Conservation (phyloP, 371 early-diverging fungal genomes). For the Nematocida sp. region DNA sequence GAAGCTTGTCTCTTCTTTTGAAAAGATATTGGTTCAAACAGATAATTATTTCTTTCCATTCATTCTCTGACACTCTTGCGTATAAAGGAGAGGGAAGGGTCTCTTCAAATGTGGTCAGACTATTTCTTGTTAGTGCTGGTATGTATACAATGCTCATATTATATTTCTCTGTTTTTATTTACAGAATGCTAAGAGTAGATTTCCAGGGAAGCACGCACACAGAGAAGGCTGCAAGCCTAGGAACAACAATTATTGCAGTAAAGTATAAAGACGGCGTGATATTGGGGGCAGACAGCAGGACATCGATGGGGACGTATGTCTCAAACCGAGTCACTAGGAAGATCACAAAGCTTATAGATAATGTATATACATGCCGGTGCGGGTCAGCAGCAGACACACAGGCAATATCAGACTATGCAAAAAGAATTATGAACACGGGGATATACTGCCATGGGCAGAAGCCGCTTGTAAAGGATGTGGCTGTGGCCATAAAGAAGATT, state of each 20-base stretch:
- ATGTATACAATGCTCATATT: conserved; percentile 51
- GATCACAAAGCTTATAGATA: conserved; percentile 87
- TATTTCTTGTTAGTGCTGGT: conserved; percentile 5
- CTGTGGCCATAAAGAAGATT: conserved; percentile 82
- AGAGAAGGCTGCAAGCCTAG: conserved; percentile 62
- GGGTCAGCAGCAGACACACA: conserved; percentile 98
- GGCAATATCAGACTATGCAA: conserved; percentile 88
- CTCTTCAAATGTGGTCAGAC: conserved; percentile 26
- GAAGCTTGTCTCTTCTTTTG: background rate
- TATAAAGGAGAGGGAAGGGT: conserved; percentile 33
- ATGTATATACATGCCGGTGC: conserved; percentile 90
- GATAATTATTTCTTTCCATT: conserved; percentile 17
- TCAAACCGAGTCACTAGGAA: conserved; percentile 88
- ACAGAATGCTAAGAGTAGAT: conserved; percentile 28
- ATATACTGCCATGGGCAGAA: conserved; percentile 74
- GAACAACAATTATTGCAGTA: conserved; percentile 97
- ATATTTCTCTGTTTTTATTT: conserved; percentile 48
- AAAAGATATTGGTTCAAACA: conserved; percentile 9
- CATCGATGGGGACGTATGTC: conserved; percentile 90
- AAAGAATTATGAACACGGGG: conserved; percentile 74
- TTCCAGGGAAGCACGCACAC: background rate
- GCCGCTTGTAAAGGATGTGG: conserved; percentile 81
- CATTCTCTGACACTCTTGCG: conserved; percentile 21
- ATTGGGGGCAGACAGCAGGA: conserved; percentile 94
- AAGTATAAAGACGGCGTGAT: conserved; percentile 88